These are phyloP conservation scores for Hypocrella siamensis DNA, from an alignment of 2,329 filamentous ascomycete species.

Conservation along the genomic window DNA sequence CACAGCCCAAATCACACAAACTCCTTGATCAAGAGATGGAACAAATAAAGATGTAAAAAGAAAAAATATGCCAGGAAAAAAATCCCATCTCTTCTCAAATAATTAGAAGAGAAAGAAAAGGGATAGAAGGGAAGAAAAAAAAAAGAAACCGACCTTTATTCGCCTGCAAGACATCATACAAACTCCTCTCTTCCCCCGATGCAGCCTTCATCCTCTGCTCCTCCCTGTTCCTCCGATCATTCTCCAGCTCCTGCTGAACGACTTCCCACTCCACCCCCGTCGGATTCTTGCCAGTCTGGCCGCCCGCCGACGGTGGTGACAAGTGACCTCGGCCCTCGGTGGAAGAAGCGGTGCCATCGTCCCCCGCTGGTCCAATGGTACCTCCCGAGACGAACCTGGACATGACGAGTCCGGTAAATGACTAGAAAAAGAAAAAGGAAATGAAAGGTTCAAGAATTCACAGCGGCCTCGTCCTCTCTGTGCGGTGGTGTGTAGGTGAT, in stretches of 20 bases:
- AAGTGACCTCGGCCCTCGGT: too few relatives aligned
- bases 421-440: not conserved
- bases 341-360: conserved; percentile 10
- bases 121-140: conserved; percentile 1
- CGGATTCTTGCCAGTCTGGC: conserved; percentile 4
- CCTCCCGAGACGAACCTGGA: conserved; percentile 41
- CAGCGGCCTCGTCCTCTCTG: conserved; percentile 36
- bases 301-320: too few relatives aligned
- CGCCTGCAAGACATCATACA: conserved; percentile 63
- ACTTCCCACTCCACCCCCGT: conserved; percentile 40
- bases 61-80: not conserved
- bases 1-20: too few relatives aligned
- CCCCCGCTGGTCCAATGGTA: conserved; percentile 21
- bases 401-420: conserved; percentile 17
- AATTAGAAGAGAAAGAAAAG: not conserved
- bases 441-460: conserved; percentile 17
- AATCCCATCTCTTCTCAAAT: too few relatives aligned
- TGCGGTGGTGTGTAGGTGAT: conserved; percentile 36
- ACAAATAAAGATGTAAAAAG: not conserved
- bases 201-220: conserved; percentile 29
- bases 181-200: conserved; percentile 36
- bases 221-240: conserved; percentile 37
- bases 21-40: too few relatives aligned
- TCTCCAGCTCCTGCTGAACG: conserved; percentile 49
- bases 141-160: conserved; percentile 50